Conservation (phyloP, 2,329 filamentous ascomycete genomes). For the Ilyonectria mors-panacis region DNA sequence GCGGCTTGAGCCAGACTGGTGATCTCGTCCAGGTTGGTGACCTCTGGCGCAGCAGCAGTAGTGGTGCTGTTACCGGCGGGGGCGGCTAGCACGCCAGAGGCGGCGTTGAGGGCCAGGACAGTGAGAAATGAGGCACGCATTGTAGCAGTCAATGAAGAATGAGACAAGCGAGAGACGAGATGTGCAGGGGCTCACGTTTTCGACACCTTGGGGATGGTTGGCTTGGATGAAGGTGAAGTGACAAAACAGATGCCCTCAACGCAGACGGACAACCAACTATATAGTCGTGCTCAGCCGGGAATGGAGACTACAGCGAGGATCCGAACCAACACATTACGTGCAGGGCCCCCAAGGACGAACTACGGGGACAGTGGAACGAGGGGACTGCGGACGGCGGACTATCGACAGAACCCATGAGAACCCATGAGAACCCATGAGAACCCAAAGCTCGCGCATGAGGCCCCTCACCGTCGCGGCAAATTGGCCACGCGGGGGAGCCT, state of each 20-base stretch:
- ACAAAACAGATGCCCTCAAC: background rate
- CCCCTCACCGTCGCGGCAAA: constrained; percentile 2
- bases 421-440: background rate
- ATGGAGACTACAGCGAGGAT: background rate
- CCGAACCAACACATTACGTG: background rate
- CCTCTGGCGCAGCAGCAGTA: constrained; percentile 35
- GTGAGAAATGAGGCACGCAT: constrained; percentile 43
- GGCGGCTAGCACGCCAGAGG: constrained; percentile 38
- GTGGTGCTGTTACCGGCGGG: constrained; percentile 32
- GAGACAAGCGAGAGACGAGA: constrained; percentile 13
- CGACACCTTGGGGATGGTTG: constrained; percentile 24
- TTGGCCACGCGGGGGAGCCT: background rate
- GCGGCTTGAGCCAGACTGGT: constrained; percentile 42
- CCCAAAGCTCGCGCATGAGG: background rate
- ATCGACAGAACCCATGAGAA: background rate
- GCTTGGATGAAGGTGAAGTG: constrained; percentile 23
- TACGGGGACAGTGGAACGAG: background rate
- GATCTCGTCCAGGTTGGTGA: constrained; percentile 40
- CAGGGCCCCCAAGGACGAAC: background rate
- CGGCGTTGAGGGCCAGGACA: constrained; percentile 43
- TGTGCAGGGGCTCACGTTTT: constrained; percentile 30
- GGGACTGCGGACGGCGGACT: background rate
- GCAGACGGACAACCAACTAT: constrained; percentile 21
- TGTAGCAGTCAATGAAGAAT: constrained; percentile 24
- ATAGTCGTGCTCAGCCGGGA: constrained; percentile 6